These are phyloP conservation scores for Phytophthora chlamydospora DNA, from an alignment of 352 stramenopile species.

Conservation along the genomic window DNA sequence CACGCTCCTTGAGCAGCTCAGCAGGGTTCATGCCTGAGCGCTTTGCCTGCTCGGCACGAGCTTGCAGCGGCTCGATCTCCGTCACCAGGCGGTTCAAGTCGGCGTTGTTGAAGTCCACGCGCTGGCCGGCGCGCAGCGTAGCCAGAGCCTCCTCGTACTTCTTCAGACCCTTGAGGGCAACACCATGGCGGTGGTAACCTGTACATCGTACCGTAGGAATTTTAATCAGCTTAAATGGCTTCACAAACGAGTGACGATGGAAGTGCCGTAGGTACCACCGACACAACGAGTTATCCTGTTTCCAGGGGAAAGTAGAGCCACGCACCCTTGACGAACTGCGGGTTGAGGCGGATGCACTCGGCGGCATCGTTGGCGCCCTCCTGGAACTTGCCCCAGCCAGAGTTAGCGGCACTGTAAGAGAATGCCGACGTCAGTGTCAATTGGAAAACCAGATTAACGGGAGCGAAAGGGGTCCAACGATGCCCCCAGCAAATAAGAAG, in stretches of 20 bases:
- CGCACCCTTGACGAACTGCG: conserved; percentile 93
- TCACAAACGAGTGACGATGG: conserved; percentile 8
- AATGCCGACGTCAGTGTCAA: conserved; percentile 9
- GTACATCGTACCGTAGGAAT: conserved; percentile 10
- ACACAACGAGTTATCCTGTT: conserved; percentile 7
- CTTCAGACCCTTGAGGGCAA: conserved; percentile 90
- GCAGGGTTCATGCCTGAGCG: conserved; percentile 76
- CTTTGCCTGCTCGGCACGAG: conserved; percentile 62
- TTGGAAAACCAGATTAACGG: neutral
- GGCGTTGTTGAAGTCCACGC: conserved; percentile 86
- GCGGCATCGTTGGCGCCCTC: conserved; percentile 89
- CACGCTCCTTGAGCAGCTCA: conserved; percentile 93
- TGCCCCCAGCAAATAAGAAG: neutral
- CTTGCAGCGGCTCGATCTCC: conserved; percentile 84
- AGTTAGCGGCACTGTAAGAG: conserved; percentile 63
- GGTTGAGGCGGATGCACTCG: conserved; percentile 92
- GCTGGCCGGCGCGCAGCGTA: conserved; percentile 74
- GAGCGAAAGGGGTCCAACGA: conserved; percentile 4
- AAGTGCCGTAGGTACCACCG: neutral
- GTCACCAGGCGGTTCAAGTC: conserved; percentile 83
- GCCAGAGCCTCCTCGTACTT: conserved; percentile 82
- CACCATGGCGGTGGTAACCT: conserved; percentile 94
- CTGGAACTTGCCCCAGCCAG: conserved; percentile 65
- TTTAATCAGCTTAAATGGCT: conserved; percentile 23
- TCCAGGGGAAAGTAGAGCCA: conserved; percentile 1